Evolutionary conservation across 192 early-diverging fungal species (phyloP).

Genomic region (Coemansia erecta): DNA sequence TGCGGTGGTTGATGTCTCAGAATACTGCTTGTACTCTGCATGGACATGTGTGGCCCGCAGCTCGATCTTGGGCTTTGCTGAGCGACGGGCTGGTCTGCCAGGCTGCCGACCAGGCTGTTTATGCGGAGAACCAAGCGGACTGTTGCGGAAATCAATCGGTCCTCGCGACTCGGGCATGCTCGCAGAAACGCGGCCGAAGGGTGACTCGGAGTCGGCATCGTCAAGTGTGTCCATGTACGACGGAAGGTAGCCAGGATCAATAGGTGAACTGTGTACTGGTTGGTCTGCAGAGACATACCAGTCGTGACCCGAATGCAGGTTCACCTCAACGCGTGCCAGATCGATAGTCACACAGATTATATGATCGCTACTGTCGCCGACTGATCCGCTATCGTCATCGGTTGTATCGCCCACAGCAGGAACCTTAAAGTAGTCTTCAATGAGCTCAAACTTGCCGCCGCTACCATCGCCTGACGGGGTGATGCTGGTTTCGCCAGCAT

Average conservation of each 20-base stretch:
- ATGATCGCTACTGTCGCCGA: constrained; percentile 3
- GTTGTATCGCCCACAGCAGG: constrained; percentile 26
- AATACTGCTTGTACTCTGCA: constrained; percentile 41
- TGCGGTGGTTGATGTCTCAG: constrained; percentile 32
- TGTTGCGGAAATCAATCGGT: constrained; percentile 12
- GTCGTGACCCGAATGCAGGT: constrained; percentile 48
- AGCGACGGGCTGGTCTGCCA: constrained; percentile 21
- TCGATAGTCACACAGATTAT: constrained; percentile 30
- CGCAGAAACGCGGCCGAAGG: constrained; percentile 21
- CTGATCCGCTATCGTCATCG: constrained; percentile 16
- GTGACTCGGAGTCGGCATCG: constrained; percentile 10
- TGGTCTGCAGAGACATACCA: constrained; percentile 37
- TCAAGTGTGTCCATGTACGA: constrained; percentile 43
- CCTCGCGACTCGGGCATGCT: constrained; percentile 44
- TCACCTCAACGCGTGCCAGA: constrained; percentile 38
- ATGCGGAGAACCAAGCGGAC: constrained; percentile 19
- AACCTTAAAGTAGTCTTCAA: constrained; percentile 47
- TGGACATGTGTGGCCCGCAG: constrained; percentile 45
- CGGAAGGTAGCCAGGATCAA: constrained; percentile 23
- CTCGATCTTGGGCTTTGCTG: constrained; percentile 43
- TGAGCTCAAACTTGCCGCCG: constrained; percentile 24
- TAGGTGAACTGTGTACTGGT: neutral
- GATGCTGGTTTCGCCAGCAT: neutral
- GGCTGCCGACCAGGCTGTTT: constrained; percentile 5
- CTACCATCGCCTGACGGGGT: too few species aligned